Conservation (phyloP, 257 asterid genomes). For the Ocimum tenuiflorum region DNA sequence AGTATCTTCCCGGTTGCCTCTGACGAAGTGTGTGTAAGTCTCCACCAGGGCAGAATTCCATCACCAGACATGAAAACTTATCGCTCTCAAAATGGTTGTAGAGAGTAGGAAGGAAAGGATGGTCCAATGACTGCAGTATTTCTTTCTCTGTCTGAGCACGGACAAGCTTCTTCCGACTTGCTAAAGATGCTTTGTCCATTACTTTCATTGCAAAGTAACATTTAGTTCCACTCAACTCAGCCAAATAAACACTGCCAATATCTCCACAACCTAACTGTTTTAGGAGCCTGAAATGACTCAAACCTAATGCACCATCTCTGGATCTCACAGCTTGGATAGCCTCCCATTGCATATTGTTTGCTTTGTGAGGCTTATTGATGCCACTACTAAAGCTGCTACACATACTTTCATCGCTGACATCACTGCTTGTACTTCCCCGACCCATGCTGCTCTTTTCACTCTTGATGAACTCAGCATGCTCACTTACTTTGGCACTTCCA, state of each 20-base stretch:
- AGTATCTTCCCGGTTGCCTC: slow-evolving; percentile 63
- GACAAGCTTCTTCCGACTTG: slow-evolving; percentile 60
- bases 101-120: slow-evolving; percentile 64
- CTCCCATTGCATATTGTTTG: slow-evolving; percentile 64
- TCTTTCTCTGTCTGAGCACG: slow-evolving; percentile 81
- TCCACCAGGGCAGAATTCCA: slow-evolving; percentile 82
- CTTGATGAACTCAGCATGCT: slow-evolving; percentile 39
- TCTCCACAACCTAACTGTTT: slow-evolving; percentile 68
- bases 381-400: slow-evolving; percentile 65
- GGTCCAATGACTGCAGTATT: slow-evolving; percentile 61
- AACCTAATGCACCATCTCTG: slow-evolving; percentile 47
- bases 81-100: slow-evolving; percentile 67
- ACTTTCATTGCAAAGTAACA: slow-evolving; percentile 71
- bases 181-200: slow-evolving; percentile 65
- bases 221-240: slow-evolving; percentile 60
- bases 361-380: slow-evolving; percentile 64
- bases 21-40: slow-evolving; percentile 66
- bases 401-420: slow-evolving; percentile 60
- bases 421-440: slow-evolving; percentile 67
- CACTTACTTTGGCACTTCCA: slow-evolving; percentile 51
- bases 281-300: slow-evolving; percentile 59
- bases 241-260: slow-evolving; percentile 68
- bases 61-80: slow-evolving; percentile 67
- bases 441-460: slow-evolving; percentile 68
- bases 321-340: slow-evolving; percentile 59